Conservation (phyloP, 129 eudicot genomes). For the Heracleum sosnowskyi region DNA sequence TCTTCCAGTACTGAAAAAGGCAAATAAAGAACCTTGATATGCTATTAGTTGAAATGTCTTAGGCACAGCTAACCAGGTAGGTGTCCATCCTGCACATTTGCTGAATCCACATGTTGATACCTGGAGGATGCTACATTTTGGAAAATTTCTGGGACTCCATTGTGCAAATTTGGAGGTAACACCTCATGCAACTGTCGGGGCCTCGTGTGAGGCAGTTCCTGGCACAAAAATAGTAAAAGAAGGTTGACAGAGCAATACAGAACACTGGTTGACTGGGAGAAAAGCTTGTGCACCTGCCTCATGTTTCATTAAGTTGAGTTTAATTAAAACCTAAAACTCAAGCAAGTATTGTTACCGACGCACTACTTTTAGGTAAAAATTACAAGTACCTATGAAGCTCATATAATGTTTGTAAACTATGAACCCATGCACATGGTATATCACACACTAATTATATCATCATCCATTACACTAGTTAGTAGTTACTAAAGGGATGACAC, state of each 20-base stretch:
- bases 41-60: not conserved
- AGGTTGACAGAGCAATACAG: not conserved
- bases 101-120: constrained; percentile 36
- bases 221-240: constrained; percentile 10
- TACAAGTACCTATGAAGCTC: not conserved
- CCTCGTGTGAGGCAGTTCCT: constrained; percentile 45
- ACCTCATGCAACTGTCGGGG: constrained; percentile 34
- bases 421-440: not conserved
- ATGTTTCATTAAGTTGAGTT: not conserved
- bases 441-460: not conserved
- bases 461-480: not conserved
- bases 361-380: not conserved
- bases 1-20: not conserved
- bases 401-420: not conserved
- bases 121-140: constrained; percentile 39
- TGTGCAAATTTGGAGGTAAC: constrained; percentile 37
- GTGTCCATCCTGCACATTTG: constrained; percentile 26
- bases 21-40: not conserved
- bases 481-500: not conserved
- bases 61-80: constrained; percentile 28
- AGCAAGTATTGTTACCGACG: not conserved
- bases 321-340: not conserved
- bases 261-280: not conserved
- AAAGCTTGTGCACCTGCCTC: not conserved
- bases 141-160: constrained; percentile 38